Conservation (phyloP, 345 rosid genomes). For the Rhodomyrtus tomentosa region DNA sequence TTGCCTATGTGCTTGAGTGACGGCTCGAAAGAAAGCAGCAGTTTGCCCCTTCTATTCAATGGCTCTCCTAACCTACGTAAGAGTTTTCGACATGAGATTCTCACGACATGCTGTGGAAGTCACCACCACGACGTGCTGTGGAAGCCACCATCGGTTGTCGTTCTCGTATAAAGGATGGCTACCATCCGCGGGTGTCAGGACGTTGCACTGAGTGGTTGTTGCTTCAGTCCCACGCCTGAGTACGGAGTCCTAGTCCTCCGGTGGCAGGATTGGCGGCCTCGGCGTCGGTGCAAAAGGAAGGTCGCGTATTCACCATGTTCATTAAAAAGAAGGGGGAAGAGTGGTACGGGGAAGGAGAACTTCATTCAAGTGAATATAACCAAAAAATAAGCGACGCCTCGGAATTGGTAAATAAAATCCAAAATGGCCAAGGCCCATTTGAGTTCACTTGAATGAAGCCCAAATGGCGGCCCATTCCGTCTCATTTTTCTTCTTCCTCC, state of each 20-base stretch:
- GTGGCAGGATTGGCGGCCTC: not conserved
- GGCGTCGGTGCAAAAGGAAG: no score
- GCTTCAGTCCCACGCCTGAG: no score
- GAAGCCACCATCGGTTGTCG: not conserved
- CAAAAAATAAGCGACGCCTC: no score
- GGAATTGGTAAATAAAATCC: no score
- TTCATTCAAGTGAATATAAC: no score
- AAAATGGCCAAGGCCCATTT: not conserved
- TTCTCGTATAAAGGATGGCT: not conserved
- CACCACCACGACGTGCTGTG: no score
- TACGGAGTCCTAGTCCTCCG: no score
- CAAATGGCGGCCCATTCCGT: not conserved
- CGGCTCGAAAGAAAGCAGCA: not conserved
- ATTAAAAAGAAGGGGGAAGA: no score
- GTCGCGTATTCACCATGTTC: no score
- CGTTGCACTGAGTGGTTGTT: no score
- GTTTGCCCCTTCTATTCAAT: not conserved
- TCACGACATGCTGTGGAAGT: not conserved
- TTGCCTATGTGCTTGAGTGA: not conserved
- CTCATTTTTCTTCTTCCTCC: not conserved
- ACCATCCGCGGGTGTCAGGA: fast-evolving
- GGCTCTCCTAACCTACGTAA: not conserved
- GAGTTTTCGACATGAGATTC: not conserved
- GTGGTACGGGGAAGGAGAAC: no score
- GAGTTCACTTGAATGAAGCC: not conserved